Percentiles rank a stretch among this genome's conserved stretches.
Conservation (phyloP, 2,329 filamentous ascomycete species). For the Xenosphaeropsis pyriputrescens region DNA sequence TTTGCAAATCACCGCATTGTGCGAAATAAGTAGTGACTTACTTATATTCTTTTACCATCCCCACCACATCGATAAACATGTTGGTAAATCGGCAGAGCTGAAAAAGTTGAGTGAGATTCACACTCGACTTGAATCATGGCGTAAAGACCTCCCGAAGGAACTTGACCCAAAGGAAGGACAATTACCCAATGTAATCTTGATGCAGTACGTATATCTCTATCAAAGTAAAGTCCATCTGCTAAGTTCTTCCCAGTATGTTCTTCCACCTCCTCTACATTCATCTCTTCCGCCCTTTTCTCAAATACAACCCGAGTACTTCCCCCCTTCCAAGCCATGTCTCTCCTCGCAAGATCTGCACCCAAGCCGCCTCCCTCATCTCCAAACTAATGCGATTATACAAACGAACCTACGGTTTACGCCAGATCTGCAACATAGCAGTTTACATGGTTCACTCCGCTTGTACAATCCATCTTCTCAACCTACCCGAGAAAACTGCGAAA, state of each 20-base stretch:
- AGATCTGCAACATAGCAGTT: conserved; percentile 92
- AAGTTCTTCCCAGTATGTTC: conserved; percentile 60
- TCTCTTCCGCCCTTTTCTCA: conserved; percentile 87
- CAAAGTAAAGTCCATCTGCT: conserved; percentile 10
- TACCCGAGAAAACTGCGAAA: conserved; percentile 82
- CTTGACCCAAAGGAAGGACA: conserved; percentile 83
- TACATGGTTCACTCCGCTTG: conserved; percentile 93
- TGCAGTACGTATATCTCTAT: conserved; percentile 54
- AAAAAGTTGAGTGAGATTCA: conserved; percentile 91
- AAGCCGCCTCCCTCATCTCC: conserved; percentile 78
- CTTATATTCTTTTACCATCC: conserved; percentile 87
- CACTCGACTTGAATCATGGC: conserved; percentile 80
- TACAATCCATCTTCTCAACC: conserved; percentile 84
- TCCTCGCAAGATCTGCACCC: conserved; percentile 78
- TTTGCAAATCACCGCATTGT: conserved; percentile 68
- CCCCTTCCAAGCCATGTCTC: conserved; percentile 79
- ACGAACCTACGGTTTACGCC: conserved; percentile 74
- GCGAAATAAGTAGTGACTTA: conserved; percentile 87
- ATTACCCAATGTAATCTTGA: conserved; percentile 63
- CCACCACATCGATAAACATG: conserved; percentile 41
- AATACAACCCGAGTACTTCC: conserved; percentile 69
- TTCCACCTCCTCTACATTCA: conserved; percentile 88
- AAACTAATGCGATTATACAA: conserved; percentile 94
- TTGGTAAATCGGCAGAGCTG: conserved; percentile 69
- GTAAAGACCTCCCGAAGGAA: conserved; percentile 67